These are phyloP conservation scores for Trypanosoma brucei DNA, from an alignment of 208 protist species.

Conservation along the genomic window DNA sequence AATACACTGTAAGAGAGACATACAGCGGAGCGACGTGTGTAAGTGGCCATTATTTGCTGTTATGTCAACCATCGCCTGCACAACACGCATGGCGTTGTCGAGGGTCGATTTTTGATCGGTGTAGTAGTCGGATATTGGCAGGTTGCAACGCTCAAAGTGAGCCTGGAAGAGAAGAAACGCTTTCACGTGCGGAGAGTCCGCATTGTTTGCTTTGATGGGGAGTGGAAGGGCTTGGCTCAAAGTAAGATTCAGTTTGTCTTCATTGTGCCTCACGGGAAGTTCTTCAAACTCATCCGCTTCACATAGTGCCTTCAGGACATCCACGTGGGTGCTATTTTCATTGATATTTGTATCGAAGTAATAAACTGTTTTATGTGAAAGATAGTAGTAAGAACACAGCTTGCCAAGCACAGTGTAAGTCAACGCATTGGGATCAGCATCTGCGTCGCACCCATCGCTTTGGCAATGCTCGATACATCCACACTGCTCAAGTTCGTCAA, in stretches of 20 bases:
- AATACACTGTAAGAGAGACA: conserved; percentile 94
- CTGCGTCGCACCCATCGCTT: conserved; percentile 38
- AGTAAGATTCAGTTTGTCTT: conserved; percentile 96
- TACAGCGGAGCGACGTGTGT: conserved; percentile 75
- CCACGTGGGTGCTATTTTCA: conserved; percentile 37
- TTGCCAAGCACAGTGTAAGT: conserved; percentile 91
- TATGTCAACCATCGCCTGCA: conserved; percentile 95
- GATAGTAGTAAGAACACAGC: conserved; percentile 99
- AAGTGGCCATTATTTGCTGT: conserved; percentile 93
- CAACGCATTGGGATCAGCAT: conserved; percentile 55
- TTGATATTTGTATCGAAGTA: conserved; percentile 86
- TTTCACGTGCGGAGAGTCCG: conserved; percentile 95
- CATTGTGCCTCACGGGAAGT: conserved; percentile 98
- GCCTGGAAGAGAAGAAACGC: conserved; percentile 97
- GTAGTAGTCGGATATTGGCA: conserved; percentile 98
- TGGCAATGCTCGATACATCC: conserved; percentile 72
- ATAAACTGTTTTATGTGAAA: conserved; percentile 92
- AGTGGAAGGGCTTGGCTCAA: conserved; percentile 69
- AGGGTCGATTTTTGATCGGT: conserved; percentile 97
- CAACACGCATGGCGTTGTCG: conserved; percentile 96
- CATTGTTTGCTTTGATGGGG: conserved; percentile 51
- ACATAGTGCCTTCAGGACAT: conserved; percentile 86
- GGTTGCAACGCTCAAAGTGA: conserved; percentile 87
- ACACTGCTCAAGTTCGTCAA: conserved; percentile 77
- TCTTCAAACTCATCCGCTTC: conserved; percentile 95